Evolutionary conservation across 1,139 yeast genomes (phyloP).

Genomic region (Entelexis paramagnoliae): DNA sequence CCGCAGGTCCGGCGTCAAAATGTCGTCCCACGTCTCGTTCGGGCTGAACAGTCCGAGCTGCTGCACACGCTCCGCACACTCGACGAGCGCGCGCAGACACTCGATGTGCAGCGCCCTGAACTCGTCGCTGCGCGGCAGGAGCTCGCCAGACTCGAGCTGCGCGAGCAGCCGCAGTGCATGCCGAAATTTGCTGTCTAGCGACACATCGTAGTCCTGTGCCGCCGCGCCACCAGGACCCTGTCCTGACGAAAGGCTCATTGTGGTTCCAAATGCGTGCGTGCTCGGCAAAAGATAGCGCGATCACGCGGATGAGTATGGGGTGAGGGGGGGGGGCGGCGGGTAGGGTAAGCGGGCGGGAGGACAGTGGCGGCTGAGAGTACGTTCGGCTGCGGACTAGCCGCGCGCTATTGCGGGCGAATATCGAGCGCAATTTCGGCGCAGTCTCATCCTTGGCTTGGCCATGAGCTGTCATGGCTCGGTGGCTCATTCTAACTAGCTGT

Average conservation of each 20-base stretch:
- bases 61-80: conserved; percentile 21
- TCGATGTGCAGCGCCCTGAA: conserved; percentile 12
- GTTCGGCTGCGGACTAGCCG: no score
- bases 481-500: no score
- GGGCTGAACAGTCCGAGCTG: conserved; percentile 44
- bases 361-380: no score
- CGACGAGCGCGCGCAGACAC: conserved; percentile 5
- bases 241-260: no score
- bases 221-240: no score
- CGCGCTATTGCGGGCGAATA: no score
- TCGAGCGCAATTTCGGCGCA: no score
- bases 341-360: not conserved
- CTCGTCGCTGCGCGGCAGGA: conserved; percentile 13
- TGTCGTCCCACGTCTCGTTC: conserved; percentile 49
- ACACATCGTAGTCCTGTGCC: not conserved
- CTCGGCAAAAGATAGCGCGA: not conserved
- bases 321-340: not conserved
- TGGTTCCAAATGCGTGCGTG: not conserved
- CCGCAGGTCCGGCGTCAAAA: conserved; percentile 44
- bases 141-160: conserved; percentile 11
- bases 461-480: no score
- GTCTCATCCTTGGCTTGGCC: no score
- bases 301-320: not conserved
- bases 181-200: conserved; percentile 1
- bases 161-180: not conserved